Evolutionary conservation across 495 filamentous ascomycete genomes (phyloP).

Genomic region (Hypoxylon cercidicola): DNA sequence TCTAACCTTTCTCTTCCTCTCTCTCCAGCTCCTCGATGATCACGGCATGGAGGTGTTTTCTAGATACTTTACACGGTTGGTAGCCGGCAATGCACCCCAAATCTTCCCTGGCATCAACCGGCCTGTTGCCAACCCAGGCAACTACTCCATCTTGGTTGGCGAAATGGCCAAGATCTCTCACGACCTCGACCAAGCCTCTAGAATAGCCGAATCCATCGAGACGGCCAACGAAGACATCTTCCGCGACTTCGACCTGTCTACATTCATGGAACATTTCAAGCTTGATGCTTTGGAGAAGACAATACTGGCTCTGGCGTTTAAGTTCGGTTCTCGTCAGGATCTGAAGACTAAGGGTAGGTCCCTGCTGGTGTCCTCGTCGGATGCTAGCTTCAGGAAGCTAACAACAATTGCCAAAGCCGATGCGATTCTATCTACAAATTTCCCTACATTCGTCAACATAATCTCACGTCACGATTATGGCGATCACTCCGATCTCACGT

Average conservation of each 20-base stretch:
- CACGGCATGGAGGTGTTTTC: constrained; percentile 97
- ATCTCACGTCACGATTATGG: constrained; percentile 67
- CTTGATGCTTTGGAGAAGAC: constrained; percentile 88
- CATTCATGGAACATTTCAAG: constrained; percentile 93
- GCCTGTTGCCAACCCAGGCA: constrained; percentile 75
- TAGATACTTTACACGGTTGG: constrained; percentile 89
- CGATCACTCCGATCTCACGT: constrained; percentile 68
- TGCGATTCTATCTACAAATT: constrained; percentile 79
- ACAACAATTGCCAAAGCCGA: constrained; percentile 68
- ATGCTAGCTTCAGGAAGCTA: constrained; percentile 39
- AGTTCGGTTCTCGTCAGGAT: constrained; percentile 78
- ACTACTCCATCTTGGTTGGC: constrained; percentile 80
- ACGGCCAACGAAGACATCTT: constrained; percentile 85
- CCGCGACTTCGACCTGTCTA: constrained; percentile 90
- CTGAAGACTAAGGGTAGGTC: constrained; percentile 84
- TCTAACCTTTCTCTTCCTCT: constrained; percentile 36
- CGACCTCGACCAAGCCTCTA: constrained; percentile 82
- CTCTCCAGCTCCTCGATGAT: constrained; percentile 81
- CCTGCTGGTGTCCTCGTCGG: constrained; percentile 15
- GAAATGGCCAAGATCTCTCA: constrained; percentile 86
- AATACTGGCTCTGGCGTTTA: constrained; percentile 88
- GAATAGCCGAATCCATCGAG: constrained; percentile 93
- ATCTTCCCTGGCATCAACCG: constrained; percentile 83
- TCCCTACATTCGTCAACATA: constrained; percentile 76
- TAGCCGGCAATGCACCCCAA: constrained; percentile 83